Percentiles rank a stretch among this genome's conserved stretches.
Conservation (phyloP, 129 eudicot genomes). For the Flaveria linearis region DNA sequence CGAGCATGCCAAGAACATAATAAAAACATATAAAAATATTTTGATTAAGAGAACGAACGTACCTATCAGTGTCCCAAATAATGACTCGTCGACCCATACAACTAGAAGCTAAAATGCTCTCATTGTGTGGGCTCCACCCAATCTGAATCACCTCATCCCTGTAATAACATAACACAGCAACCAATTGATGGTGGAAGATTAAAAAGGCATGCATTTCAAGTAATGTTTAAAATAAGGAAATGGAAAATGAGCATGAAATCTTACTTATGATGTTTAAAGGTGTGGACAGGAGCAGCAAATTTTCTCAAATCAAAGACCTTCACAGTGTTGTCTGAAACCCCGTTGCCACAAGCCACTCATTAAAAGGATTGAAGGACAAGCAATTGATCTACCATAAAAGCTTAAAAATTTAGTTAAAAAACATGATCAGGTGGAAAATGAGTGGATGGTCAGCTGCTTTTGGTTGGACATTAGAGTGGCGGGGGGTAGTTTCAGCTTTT, state of each 20-base stretch:
- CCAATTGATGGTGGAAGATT: conserved; percentile 12
- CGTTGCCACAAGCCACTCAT: conserved; percentile 82
- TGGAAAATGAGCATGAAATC: conserved; percentile 11
- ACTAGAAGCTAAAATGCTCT: conserved; percentile 79
- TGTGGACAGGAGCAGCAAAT: conserved; percentile 52
- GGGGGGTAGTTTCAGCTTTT: conserved; percentile 16
- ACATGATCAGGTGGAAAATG: no score
- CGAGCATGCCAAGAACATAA: no score
- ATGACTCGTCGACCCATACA: conserved; percentile 74
- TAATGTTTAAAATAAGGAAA: not conserved
- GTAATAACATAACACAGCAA: conserved; percentile 21
- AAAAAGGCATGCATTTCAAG: not conserved
- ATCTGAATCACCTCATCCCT: conserved; percentile 82
- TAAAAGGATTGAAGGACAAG: conserved; percentile 74
- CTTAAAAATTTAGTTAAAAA: no score
- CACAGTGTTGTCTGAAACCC: conserved; percentile 84
- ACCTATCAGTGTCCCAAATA: conserved; percentile 92
- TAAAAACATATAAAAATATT: no score
- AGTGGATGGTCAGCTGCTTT: no score
- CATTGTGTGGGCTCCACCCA: conserved; percentile 85
- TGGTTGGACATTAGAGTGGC: no score
- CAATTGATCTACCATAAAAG: conserved; percentile 55
- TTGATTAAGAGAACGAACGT: not conserved
- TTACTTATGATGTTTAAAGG: conserved; percentile 75
- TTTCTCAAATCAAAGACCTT: conserved; percentile 73